Evolutionary conservation across 1,284 basidiomycete genomes (phyloP), one percentile per base, ranked within the genome.

Genomic region (Melampsora americana): DNA sequence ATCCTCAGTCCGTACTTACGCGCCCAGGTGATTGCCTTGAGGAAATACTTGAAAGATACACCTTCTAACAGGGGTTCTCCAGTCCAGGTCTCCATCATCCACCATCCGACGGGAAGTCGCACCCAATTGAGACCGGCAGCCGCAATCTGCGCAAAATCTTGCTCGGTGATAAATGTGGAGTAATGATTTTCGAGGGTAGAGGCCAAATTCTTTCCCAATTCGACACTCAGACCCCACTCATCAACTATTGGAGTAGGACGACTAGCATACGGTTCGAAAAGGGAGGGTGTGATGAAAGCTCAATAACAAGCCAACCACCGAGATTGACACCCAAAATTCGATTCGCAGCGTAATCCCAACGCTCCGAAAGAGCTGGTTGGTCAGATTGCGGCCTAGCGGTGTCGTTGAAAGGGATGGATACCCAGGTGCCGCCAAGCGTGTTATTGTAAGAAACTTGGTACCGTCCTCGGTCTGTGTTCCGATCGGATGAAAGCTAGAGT

Each of bases 101-200:
- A 95, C 84, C 86, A 94, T 0, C 85, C 79, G 23, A 79, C 70
- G 16, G 78, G 79, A 23, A 80, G 65, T 48, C 84, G 80, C 50
- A 85, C 81, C 82, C 83, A 86, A 80, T 86, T 86, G 53, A 95
- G 85, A 28, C 93, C 93, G 3, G 93, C 93, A 3, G 88, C 90
- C 20, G 92, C 92, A 67, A 96, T 95, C 81, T 92, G 85, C n/a
- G 91, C 92, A 81, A 96, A 90, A 84, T 95, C 93, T 81, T 89
- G 83, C 82, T 95, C 93, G 32, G 67, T 91, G 78, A 93, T 89
- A 82, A 93, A 93, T 0, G 90, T 92, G 69, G 87, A 84, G 82
- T 93, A 93, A 82, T 95, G 92, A 30, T 89, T 85, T 82, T 90
- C 90, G 46, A 80, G 79, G 6, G 74, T 76, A 0, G 60, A 44